These are phyloP conservation scores for Solanum medicagineum DNA, from an alignment of 257 asterid species.

Conservation along the genomic window DNA sequence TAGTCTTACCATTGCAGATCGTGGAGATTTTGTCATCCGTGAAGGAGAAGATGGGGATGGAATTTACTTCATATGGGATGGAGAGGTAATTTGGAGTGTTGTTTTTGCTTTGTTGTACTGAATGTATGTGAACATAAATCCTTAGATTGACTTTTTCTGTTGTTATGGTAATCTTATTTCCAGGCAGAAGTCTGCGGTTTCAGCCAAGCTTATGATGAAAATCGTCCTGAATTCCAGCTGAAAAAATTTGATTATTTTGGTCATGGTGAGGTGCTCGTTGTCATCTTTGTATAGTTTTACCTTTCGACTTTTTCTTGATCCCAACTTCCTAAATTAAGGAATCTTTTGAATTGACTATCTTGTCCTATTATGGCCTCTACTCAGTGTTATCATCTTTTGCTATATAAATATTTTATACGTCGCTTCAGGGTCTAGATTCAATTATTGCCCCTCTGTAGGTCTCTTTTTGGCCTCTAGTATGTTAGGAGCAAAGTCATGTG, in stretches of 20 bases:
- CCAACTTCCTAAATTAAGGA: background rate
- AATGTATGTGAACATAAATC: background rate
- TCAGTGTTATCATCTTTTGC: background rate
- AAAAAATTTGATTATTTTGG: constrained; percentile 71
- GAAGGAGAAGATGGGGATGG: constrained; percentile 83
- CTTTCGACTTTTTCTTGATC: background rate
- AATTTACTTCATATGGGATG: constrained; percentile 77
- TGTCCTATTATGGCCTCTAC: background rate
- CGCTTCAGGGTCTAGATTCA: background rate
- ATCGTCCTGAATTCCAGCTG: constrained; percentile 54
- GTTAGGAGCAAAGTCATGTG: background rate
- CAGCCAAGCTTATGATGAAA: constrained; percentile 40
- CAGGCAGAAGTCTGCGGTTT: constrained; percentile 94
- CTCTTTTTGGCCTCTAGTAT: background rate
- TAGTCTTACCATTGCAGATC: constrained; percentile 19
- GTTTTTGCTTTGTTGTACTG: background rate
- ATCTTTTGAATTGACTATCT: background rate
- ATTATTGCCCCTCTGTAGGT: background rate
- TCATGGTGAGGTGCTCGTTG: constrained; percentile 48
- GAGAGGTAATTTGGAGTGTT: constrained; percentile 45
- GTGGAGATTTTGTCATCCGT: constrained; percentile 64
- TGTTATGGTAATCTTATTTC: background rate
- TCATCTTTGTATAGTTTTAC: background rate
- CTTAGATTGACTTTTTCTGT: background rate
- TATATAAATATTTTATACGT: background rate